Conservation (phyloP, 768 basidiomycete species). For the Pulveroboletus sp. region DNA sequence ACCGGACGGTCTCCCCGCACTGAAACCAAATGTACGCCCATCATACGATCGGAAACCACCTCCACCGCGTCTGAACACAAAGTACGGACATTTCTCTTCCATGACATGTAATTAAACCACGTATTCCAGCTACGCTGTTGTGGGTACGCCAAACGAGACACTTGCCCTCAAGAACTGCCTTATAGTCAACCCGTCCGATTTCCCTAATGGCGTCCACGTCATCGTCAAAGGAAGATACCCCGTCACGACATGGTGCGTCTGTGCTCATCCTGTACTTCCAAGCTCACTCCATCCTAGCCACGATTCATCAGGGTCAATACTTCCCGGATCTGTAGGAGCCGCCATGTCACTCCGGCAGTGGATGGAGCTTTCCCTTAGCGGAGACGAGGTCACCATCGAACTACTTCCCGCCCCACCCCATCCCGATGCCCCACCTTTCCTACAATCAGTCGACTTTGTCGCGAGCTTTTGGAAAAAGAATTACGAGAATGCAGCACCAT, state of each 20-base stretch:
- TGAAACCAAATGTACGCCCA: slow-evolving; percentile 34
- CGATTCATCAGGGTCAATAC: slow-evolving; percentile 72
- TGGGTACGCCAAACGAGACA: slow-evolving; percentile 56
- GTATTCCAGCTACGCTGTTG: slow-evolving; percentile 50
- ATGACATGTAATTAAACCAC: background rate
- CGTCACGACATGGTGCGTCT: slow-evolving; percentile 66
- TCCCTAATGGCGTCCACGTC: slow-evolving; percentile 69
- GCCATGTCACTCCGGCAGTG: slow-evolving; percentile 82
- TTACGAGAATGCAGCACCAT: slow-evolving; percentile 61
- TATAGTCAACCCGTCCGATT: slow-evolving; percentile 78
- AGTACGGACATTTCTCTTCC: slow-evolving; percentile 10
- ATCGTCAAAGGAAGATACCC: slow-evolving; percentile 70
- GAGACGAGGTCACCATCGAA: slow-evolving; percentile 74
- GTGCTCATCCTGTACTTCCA: background rate
- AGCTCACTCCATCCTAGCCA: slow-evolving; percentile 51
- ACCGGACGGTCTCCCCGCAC: slow-evolving; percentile 37
- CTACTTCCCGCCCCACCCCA: slow-evolving; percentile 47
- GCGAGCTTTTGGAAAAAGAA: slow-evolving; percentile 59
- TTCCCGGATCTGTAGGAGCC: slow-evolving; percentile 70
- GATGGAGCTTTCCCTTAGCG: slow-evolving; percentile 78
- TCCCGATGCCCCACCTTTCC: slow-evolving; percentile 56
- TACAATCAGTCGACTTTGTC: slow-evolving; percentile 81
- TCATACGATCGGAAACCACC: slow-evolving; percentile 41
- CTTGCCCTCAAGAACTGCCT: slow-evolving; percentile 81
- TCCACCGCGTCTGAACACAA: slow-evolving; percentile 31